These are phyloP conservation scores for Annulohypoxylon nitens DNA, from an alignment of 495 filamentous ascomycete species.

Conservation along the genomic window DNA sequence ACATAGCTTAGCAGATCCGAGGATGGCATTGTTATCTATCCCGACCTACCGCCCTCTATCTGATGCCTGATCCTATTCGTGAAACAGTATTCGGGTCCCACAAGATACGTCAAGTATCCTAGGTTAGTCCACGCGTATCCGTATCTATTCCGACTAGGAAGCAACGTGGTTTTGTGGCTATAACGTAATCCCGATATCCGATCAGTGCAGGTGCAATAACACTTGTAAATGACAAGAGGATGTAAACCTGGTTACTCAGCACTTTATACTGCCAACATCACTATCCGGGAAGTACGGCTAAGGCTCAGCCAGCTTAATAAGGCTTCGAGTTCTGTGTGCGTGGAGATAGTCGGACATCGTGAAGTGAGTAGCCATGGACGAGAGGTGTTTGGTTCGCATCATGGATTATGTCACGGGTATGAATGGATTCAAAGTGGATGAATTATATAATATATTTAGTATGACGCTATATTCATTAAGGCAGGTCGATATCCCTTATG, in stretches of 20 bases:
- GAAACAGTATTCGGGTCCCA: slow-evolving; percentile 5
- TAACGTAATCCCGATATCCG: not conserved
- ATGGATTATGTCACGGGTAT: not conserved
- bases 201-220: not conserved
- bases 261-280: not conserved
- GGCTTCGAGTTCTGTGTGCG: not conserved
- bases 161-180: slow-evolving; percentile 4
- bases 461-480: slow-evolving; percentile 14
- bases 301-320: slow-evolving; percentile 13
- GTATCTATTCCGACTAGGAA: not conserved
- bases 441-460: slow-evolving; percentile 10
- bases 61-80: not conserved
- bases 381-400: not conserved
- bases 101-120: not conserved
- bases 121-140: not conserved
- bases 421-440: not conserved
- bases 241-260: slow-evolving; percentile 17
- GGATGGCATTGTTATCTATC: not conserved
- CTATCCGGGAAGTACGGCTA: not conserved
- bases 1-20: not conserved
- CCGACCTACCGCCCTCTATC: not conserved
- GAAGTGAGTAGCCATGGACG: not conserved
- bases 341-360: not conserved
- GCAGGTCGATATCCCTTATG: not conserved
- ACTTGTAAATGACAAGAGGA: slow-evolving; percentile 2